Evolutionary conservation across 2,329 filamentous ascomycete genomes (phyloP).

Genomic region (Talaromyces sp.): DNA sequence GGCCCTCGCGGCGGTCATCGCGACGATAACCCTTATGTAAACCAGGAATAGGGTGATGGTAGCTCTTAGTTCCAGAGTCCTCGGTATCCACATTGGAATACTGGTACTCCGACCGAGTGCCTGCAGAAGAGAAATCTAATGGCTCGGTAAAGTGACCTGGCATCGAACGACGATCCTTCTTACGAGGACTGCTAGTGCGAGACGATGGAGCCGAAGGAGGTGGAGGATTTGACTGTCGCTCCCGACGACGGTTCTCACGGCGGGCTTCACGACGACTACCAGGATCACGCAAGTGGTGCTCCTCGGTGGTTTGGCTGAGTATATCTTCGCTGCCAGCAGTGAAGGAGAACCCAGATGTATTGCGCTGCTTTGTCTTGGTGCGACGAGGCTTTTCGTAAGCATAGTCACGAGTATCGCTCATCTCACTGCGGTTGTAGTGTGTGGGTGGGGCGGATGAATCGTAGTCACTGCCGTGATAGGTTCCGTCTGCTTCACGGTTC

Average conservation of each 20-base stretch:
- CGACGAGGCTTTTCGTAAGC: conserved; percentile 34
- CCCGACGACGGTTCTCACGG: conserved; percentile 31
- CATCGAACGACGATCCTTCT: conserved; percentile 38
- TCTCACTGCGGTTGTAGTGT: conserved; percentile 47
- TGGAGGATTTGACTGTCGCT: conserved; percentile 32
- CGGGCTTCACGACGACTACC: conserved; percentile 32
- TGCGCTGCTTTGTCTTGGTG: conserved; percentile 18
- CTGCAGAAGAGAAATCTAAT: conserved; percentile 45
- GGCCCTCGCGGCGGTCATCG: conserved; percentile 28
- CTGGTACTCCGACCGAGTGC: conserved; percentile 42
- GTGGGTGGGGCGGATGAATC: conserved; percentile 66
- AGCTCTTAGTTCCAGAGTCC: conserved; percentile 56
- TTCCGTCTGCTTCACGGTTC: conserved; percentile 79
- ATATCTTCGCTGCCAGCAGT: conserved; percentile 51
- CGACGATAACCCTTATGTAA: conserved; percentile 50
- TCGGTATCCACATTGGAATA: conserved; percentile 47
- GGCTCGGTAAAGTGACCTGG: conserved; percentile 48
- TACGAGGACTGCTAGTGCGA: conserved; percentile 41
- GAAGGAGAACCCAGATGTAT: conserved; percentile 52
- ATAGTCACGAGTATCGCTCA: conserved; percentile 53
- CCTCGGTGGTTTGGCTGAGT: conserved; percentile 39
- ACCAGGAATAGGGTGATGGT: conserved; percentile 60
- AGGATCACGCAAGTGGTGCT: conserved; percentile 37
- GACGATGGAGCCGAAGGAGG: conserved; percentile 31
- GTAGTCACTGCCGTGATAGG: conserved; percentile 77